These are phyloP conservation scores for Cicer pinnatifidum DNA, from an alignment of 306 rosid genomes.

Conservation along the genomic window DNA sequence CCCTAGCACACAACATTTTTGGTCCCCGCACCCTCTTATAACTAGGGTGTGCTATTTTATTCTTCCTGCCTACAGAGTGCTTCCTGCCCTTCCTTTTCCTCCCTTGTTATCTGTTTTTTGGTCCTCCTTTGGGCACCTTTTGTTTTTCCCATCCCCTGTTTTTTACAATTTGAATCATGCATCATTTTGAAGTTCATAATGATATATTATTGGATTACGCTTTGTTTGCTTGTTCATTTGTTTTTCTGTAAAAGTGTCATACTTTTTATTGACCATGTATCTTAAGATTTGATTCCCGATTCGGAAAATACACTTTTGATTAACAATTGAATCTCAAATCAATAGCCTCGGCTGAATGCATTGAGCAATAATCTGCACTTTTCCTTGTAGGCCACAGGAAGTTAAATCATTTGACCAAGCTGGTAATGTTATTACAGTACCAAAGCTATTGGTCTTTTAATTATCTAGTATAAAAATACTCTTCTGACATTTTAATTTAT, in stretches of 20 bases:
- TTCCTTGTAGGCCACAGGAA: too few species aligned
- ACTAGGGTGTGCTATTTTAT: not conserved
- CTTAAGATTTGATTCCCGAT: not conserved
- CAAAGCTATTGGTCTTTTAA: not conserved
- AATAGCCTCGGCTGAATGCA: not conserved
- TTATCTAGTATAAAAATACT: not conserved
- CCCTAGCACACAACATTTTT: not conserved
- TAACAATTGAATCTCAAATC: not conserved
- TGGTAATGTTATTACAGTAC: not conserved
- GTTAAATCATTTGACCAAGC: not conserved
- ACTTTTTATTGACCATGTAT: not conserved
- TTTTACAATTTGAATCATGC: not conserved
- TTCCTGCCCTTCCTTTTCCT: not conserved
- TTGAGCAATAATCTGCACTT: not conserved
- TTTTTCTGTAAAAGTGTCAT: not conserved
- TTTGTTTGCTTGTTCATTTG: not conserved
- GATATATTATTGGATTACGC: not conserved
- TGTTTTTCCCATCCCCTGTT: not conserved
- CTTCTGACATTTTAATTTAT: not conserved
- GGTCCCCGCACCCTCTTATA: not conserved
- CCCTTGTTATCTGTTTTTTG: not conserved
- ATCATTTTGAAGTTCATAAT: not conserved
- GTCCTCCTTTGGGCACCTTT: not conserved
- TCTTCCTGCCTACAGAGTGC: not conserved
- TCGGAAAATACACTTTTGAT: not conserved